phyloP scores from a whole-genome alignment of 176 grass and related monocot genomes.

The Avena insularis region DNA sequence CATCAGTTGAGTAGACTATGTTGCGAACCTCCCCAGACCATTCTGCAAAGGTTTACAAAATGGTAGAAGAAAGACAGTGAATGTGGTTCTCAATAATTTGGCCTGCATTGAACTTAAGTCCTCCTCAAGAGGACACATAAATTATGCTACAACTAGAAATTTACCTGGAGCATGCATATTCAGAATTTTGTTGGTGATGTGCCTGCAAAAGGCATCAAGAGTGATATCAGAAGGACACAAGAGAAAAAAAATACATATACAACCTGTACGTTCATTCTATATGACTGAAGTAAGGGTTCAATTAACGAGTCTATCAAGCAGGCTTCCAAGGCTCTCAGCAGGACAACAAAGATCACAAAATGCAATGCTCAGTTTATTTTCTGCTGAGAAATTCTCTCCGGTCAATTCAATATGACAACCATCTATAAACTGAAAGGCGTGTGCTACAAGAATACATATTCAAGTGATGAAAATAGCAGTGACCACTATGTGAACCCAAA shows the following conservation, averaged over 20 bases:
- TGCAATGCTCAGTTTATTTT: background rate
- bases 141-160: background rate
- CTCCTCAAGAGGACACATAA: background rate
- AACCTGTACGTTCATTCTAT: background rate
- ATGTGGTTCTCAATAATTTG: constrained; percentile 13
- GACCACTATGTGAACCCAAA: background rate
- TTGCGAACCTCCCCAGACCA: constrained; percentile 92
- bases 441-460: constrained; percentile 12
- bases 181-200: constrained; percentile 88
- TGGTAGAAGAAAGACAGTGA: constrained; percentile 23
- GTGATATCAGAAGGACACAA: constrained; percentile 8
- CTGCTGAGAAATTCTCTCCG: background rate
- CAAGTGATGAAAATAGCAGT: background rate
- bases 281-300: background rate
- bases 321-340: background rate
- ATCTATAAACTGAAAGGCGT: background rate
- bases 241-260: background rate
- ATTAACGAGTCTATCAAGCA: background rate
- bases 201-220: constrained; percentile 64
- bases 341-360: background rate
- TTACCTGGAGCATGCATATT: constrained; percentile 87
- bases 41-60: constrained; percentile 57
- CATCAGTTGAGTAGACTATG: constrained; percentile 83
- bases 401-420: background rate
- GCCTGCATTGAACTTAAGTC: background rate